Evolutionary conservation across 257 asterid genomes (phyloP), one percentile per base, ranked within the genome.

Genomic region (Ocimum tenuiflorum): DNA sequence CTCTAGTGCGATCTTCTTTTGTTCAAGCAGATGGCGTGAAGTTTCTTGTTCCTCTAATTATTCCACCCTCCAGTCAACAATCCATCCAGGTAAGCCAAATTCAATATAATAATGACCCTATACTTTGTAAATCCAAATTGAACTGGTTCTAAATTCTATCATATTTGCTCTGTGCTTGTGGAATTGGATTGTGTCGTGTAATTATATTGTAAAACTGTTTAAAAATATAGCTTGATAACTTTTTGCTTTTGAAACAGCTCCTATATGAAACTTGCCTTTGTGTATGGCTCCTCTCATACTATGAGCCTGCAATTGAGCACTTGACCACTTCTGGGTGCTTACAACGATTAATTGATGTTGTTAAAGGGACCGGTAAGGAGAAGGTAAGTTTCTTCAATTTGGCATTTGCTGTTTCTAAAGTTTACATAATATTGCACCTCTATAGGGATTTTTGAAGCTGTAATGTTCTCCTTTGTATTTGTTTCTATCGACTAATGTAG

Each of bases 31-130:
- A 83, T 75, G 97, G 97, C 61, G 95, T 91, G 71, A 88, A 86
- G 83, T 77, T 88, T 77, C 88, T 91, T 59, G 74, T 85, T 74
- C 96, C 96, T 65, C 78, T 88, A 46, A 88, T 91, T 78, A 70
- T 87, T 80, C 96, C 97, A 63, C 96, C 91, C 61, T 88, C 97
- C 64, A 88, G 88, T 68, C 97, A 91, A 72, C 97, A 91, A 79
- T 91, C 97, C 56, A 88, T 82, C 62, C 97, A 91, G 95, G 96
- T 91, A 75, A 65, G 36, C 15, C 3, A 19, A 42, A 15, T 69
- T 70, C 68, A 41, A 29, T 66, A 24, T 67, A 45, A n/a, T 60
- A 17, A 54, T 10, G 18, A 33, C 14, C 41, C 24, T 67, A 24
- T 22, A 46, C 27, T 22, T 47, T 60, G 47, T 58, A 22, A 58